A percentile compares a stretch with the other conserved stretches of the same genome.
Evolutionary conservation across 2,329 filamentous ascomycete genomes (phyloP).

Genomic region (Colletotrichum sp.): DNA sequence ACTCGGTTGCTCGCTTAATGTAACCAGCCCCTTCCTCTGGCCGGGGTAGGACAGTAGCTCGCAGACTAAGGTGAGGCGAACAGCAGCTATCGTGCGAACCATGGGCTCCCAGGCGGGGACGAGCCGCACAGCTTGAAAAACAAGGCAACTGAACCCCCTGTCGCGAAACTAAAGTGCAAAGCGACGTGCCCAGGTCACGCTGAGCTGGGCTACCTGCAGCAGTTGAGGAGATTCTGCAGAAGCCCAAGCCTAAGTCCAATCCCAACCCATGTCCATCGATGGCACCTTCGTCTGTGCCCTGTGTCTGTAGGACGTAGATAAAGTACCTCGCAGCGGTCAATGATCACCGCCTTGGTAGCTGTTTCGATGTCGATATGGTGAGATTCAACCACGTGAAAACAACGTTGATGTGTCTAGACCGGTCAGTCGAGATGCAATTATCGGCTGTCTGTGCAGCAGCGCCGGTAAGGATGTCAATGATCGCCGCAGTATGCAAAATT

Average conservation of each 20-base stretch:
- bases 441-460: neutral
- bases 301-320: neutral
- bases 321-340: neutral
- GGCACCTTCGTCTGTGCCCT: neutral
- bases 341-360: neutral
- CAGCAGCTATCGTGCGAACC: neutral
- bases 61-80: neutral
- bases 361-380: neutral
- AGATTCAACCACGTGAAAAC: neutral
- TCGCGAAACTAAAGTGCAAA: neutral
- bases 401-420: neutral
- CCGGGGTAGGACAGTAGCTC: neutral
- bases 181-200: neutral
- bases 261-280: neutral
- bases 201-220: neutral
- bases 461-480: neutral
- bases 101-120: neutral
- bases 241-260: neutral
- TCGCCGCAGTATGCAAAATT: constrained; percentile 5
- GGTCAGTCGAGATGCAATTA: neutral
- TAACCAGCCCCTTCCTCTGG: neutral
- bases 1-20: neutral
- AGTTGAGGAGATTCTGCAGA: neutral
- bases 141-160: neutral
- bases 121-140: neutral